Evolutionary conservation across 176 grass and related monocot species (phyloP).

Genomic region (Lolium rigidum): DNA sequence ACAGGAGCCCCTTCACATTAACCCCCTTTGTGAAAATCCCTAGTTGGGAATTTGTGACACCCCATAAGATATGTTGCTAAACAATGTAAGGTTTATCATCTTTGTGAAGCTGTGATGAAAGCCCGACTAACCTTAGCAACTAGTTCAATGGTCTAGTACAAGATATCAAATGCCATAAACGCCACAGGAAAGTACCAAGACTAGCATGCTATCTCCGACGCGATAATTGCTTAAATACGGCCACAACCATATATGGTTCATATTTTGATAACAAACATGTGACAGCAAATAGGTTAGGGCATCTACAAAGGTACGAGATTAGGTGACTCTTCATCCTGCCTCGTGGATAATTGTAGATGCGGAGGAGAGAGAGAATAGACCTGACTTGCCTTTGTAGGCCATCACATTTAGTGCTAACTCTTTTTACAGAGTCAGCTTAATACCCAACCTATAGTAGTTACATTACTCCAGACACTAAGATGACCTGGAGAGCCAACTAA

Average conservation of each 20-base stretch:
- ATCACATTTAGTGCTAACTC: not conserved
- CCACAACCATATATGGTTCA: not conserved
- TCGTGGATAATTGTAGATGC: not conserved
- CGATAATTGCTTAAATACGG: not conserved
- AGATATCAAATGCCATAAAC: not conserved
- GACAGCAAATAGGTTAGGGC: not conserved
- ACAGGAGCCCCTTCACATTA: not conserved
- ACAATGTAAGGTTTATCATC: not conserved
- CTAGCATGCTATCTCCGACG: conserved; percentile 1
- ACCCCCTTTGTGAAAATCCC: not conserved
- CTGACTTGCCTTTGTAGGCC: not conserved
- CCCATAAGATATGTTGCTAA: not conserved
- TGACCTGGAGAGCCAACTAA: not conserved
- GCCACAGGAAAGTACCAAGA: not conserved
- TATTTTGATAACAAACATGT: conserved; percentile 32
- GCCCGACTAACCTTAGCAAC: not conserved
- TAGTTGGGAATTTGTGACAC: not conserved
- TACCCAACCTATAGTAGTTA: too few species aligned
- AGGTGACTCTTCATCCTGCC: not conserved
- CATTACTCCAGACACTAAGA: not conserved
- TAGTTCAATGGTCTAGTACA: conserved; percentile 13
- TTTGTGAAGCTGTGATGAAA: conserved; percentile 21
- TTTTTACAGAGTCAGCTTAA: not conserved
- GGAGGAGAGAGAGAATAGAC: not conserved
- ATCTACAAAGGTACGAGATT: not conserved